A percentile compares a stretch with the other conserved stretches of the same genome.
Evolutionary conservation across 1,284 basidiomycete genomes (phyloP).

Genomic region (Gymnopus androsaceus): DNA sequence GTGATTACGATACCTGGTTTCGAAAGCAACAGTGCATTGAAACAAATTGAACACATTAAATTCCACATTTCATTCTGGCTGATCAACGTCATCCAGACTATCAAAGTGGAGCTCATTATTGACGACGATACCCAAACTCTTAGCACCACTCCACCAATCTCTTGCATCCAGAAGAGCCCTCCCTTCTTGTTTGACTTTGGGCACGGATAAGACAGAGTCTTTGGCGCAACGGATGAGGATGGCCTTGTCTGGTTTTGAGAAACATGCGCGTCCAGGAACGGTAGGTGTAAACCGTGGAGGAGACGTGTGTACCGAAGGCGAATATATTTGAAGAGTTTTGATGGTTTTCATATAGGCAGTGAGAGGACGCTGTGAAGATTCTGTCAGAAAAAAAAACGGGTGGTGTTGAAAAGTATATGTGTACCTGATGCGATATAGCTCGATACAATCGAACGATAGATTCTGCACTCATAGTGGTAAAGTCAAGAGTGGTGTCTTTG

Average conservation of each 20-base stretch:
- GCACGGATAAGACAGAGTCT: constrained; percentile 50
- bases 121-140: constrained; percentile 29
- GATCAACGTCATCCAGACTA: constrained; percentile 8
- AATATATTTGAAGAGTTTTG: constrained; percentile 51
- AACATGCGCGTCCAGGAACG: constrained; percentile 44
- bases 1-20: neutral
- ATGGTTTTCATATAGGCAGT: constrained; percentile 43
- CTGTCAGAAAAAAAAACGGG: constrained; percentile 5
- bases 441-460: constrained; percentile 60
- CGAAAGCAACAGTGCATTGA: neutral
- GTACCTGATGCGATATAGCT: constrained; percentile 79
- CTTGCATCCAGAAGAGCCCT: constrained; percentile 49
- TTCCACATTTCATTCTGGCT: neutral
- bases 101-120: constrained; percentile 9
- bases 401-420: neutral
- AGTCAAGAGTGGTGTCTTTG: constrained; percentile 58
- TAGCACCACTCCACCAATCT: constrained; percentile 67
- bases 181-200: constrained; percentile 59
- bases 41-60: neutral
- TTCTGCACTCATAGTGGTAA: constrained; percentile 54
- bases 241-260: constrained; percentile 35
- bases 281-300: constrained; percentile 27
- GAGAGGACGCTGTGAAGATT: constrained; percentile 44
- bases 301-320: constrained; percentile 30
- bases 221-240: constrained; percentile 55